phyloP scores from a whole-genome alignment of 768 basidiomycete genomes.

The Calvatia gigantea region DNA sequence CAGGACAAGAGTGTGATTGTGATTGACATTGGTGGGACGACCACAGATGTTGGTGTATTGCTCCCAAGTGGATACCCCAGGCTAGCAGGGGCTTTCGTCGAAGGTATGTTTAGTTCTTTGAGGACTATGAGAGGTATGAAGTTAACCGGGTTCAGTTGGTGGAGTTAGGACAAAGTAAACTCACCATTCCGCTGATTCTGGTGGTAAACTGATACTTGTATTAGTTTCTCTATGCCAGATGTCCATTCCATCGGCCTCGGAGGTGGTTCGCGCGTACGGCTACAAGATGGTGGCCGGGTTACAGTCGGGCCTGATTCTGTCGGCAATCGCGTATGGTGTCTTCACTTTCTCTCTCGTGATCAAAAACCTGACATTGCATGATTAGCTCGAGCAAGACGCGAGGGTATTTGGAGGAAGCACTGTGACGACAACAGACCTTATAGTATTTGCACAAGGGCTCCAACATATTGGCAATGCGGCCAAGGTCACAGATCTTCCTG shows the following conservation, averaged over 20 bases:
- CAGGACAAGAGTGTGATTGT: constrained; percentile 39
- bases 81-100: constrained; percentile 59
- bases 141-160: constrained; percentile 31
- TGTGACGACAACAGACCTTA: constrained; percentile 61
- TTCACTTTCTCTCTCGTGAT: neutral
- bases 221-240: constrained; percentile 55
- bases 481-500: constrained; percentile 15
- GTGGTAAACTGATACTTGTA: neutral
- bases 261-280: constrained; percentile 54
- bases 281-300: constrained; percentile 31
- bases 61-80: constrained; percentile 57
- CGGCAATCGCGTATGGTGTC: constrained; percentile 38
- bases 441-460: constrained; percentile 28
- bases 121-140: neutral
- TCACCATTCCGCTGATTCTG: too few species aligned
- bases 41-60: constrained; percentile 61
- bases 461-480: constrained; percentile 18
- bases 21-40: constrained; percentile 64
- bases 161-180: constrained; percentile 51
- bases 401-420: constrained; percentile 52
- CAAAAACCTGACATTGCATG: constrained; percentile 21
- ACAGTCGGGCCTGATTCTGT: constrained; percentile 65
- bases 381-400: constrained; percentile 38
- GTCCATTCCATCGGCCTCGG: constrained; percentile 59
- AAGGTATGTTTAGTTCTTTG: constrained; percentile 22